These are phyloP conservation scores for Rhizomucor pusillus DNA, from an alignment of 371 early-diverging fungal species.

Conservation along the genomic window DNA sequence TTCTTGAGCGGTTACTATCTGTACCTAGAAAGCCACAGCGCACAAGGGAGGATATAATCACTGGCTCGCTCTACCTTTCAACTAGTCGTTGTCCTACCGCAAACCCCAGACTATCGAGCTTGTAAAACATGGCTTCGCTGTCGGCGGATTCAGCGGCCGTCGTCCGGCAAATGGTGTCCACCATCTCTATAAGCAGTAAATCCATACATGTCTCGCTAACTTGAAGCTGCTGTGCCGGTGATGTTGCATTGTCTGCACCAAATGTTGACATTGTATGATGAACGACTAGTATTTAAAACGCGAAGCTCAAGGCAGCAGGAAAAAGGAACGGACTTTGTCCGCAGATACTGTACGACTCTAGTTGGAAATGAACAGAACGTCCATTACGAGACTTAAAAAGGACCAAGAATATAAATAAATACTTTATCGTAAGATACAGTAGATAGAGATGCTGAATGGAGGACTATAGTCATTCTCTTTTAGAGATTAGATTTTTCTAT, in stretches of 20 bases:
- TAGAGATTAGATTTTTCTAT: constrained; percentile 21
- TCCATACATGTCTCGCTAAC: constrained; percentile 71
- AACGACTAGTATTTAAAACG: too few species aligned
- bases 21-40: too few species aligned
- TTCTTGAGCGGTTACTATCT: not conserved
- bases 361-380: too few species aligned
- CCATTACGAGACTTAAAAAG: too few species aligned
- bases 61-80: constrained; percentile 74
- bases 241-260: constrained; percentile 4
- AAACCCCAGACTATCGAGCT: constrained; percentile 87
- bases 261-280: constrained; percentile 7
- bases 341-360: too few species aligned
- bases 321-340: too few species aligned
- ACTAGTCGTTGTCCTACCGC: constrained; percentile 85
- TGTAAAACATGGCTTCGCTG: constrained; percentile 78
- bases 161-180: constrained; percentile 64
- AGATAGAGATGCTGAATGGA: too few species aligned
- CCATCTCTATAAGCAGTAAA: constrained; percentile 78
- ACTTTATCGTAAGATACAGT: too few species aligned
- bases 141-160: constrained; percentile 62
- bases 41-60: too few species aligned
- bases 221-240: constrained; percentile 24
- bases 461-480: not conserved
- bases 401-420: too few species aligned
- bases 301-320: too few species aligned